These are phyloP conservation scores for Penstemon eatonii DNA, from an alignment of 257 asterid species.

Conservation along the genomic window DNA sequence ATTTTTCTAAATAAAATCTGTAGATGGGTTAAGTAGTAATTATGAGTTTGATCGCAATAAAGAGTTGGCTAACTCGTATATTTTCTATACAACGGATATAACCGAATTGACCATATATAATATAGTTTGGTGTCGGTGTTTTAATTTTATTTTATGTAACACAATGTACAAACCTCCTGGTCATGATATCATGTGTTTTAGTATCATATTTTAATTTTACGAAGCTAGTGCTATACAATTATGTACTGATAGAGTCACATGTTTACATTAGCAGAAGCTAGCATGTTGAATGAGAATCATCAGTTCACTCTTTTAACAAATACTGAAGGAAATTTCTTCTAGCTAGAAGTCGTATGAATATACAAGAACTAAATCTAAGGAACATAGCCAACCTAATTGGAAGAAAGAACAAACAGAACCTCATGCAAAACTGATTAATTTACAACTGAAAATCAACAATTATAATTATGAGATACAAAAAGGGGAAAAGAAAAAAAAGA, in stretches of 20 bases:
- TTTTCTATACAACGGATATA: too few relatives aligned
- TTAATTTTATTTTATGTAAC: too few relatives aligned
- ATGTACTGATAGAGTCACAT: not conserved
- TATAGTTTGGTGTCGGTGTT: too few relatives aligned
- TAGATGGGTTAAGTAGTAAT: too few relatives aligned
- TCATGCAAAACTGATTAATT: conserved; percentile 59
- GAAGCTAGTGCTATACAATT: not conserved
- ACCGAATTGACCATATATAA: too few relatives aligned
- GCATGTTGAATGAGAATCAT: not conserved
- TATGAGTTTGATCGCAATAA: too few relatives aligned
- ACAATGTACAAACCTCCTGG: too few relatives aligned
- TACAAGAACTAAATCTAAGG: conserved; percentile 17
- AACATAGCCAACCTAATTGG: conserved; percentile 9
- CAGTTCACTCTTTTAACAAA: not conserved
- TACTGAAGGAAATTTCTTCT: conserved; percentile 16
- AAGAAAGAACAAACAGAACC: conserved; percentile 9
- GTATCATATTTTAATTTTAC: too few relatives aligned
- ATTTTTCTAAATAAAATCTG: too few relatives aligned
- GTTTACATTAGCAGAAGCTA: not conserved
- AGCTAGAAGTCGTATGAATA: conserved; percentile 12
- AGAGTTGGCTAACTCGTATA: too few relatives aligned
- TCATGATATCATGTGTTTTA: too few relatives aligned
- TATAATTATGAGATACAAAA: not conserved
- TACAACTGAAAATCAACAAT: conserved; percentile 32
- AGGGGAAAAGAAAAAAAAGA: not conserved